phyloP scores from a whole-genome alignment of 768 basidiomycete species.

The Mycena pura region DNA sequence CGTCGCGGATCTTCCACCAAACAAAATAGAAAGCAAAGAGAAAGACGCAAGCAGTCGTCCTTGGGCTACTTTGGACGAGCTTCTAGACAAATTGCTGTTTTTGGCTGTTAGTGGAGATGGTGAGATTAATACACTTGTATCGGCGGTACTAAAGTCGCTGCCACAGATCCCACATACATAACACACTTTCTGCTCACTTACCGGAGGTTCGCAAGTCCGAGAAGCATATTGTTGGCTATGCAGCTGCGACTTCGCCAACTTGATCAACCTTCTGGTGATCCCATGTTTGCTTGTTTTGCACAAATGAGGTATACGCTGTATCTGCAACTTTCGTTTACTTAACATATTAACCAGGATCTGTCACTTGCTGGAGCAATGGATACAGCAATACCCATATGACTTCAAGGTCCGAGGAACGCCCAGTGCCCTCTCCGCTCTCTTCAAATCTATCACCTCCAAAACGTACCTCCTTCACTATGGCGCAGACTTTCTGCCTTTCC shows the following conservation, averaged over 20 bases:
- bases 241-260: conserved; percentile 85
- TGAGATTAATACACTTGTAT: conserved; percentile 34
- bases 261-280: conserved; percentile 74
- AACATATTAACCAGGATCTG: conserved; percentile 64
- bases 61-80: conserved; percentile 79
- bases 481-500: conserved; percentile 81
- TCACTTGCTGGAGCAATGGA: conserved; percentile 79
- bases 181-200: conserved; percentile 85
- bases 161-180: conserved; percentile 76
- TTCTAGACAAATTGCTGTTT: conserved; percentile 84
- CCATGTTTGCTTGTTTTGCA: conserved; percentile 86
- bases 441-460: conserved; percentile 81
- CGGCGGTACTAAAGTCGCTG: not conserved
- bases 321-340: conserved; percentile 5
- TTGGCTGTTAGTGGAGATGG: conserved; percentile 86
- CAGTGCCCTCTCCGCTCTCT: conserved; percentile 75
- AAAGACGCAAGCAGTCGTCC: conserved; percentile 67
- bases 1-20: conserved; percentile 32
- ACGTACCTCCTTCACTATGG: conserved; percentile 87
- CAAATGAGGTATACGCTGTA: conserved; percentile 73
- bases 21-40: conserved; percentile 43
- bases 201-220: conserved; percentile 81
- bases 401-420: conserved; percentile 79
- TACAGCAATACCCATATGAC: conserved; percentile 75
- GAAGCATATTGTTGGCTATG: conserved; percentile 83